phyloP scores from a whole-genome alignment of 2,329 filamentous ascomycete species.

The Hyphodiscus sp. region DNA sequence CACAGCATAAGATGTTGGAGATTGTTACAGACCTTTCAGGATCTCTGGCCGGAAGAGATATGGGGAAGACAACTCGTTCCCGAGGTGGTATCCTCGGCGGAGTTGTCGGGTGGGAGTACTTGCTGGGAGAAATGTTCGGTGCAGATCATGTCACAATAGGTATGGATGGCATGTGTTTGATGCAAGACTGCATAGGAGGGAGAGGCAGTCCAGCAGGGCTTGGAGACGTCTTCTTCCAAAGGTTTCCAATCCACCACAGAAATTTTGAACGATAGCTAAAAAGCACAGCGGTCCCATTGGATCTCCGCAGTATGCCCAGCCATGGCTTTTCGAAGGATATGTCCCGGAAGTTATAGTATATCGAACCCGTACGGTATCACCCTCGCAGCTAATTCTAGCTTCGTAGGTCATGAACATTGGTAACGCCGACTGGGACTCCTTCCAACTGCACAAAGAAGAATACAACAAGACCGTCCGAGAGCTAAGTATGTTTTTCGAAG shows the following conservation, averaged over 20 bases:
- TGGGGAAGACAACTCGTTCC: conserved; percentile 5
- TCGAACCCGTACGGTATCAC: background rate
- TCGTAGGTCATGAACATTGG: conserved; percentile 30
- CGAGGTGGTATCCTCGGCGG: conserved; percentile 17
- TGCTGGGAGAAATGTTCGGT: conserved; percentile 33
- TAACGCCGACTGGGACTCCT: conserved; percentile 28
- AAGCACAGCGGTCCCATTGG: conserved; percentile 22
- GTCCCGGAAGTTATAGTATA: conserved; percentile 30
- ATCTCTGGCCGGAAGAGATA: conserved; percentile 14
- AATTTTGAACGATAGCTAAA: conserved; percentile 12
- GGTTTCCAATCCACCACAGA: conserved; percentile 7
- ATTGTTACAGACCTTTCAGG: conserved; percentile 28
- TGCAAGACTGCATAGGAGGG: conserved; percentile 29
- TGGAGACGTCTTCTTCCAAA: conserved; percentile 25
- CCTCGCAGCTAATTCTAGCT: background rate
- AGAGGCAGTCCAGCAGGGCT: conserved; percentile 24
- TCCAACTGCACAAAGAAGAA: conserved; percentile 22
- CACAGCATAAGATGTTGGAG: conserved; percentile 24
- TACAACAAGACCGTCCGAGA: conserved; percentile 29
- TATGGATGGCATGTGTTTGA: conserved; percentile 32
- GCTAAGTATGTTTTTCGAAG: conserved; percentile 26
- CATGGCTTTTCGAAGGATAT: conserved; percentile 32
- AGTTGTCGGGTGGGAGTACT: conserved; percentile 31
- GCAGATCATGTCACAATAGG: conserved; percentile 29
- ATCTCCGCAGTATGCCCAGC: conserved; percentile 27